Base-by-base conservation (phyloP, 2,329 filamentous ascomycete genomes). In the Eutypella sp. region DNA sequence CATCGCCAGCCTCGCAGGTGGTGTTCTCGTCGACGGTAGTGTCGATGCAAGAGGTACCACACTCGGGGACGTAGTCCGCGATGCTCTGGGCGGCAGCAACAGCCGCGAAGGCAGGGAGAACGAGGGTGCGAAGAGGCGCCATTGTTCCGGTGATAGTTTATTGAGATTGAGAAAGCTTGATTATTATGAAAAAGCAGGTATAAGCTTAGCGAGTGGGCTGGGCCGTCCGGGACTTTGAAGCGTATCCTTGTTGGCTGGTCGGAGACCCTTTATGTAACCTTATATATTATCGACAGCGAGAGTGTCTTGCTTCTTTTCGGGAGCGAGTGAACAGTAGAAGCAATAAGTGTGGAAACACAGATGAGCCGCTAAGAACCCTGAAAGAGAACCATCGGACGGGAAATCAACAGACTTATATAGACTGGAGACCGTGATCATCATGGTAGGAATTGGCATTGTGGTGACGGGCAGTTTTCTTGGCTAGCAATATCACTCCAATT, bases 41-140 rank as follows among this genome's bases (percentile, higher is more conserved):
- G 25, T 37, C 37, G 42, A 62, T 57, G 24, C 58, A 62, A 15
- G 50, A 38, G 2, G 57, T 50, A 7, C 50, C 59, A 42, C 59
- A 62, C 4, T 52, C 36, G 27, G 59, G 59, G 6, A 62, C 51
- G 37, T 55, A 62, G 16, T 56, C 53, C 36, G 42, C 50, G 47
- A 60, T 48, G 51, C 49, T 62, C 24, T 60, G 50, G 23, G 59
- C 59, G 3, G 51, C 42, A 24, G 52, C 57, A 33, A 55, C 20
- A 38, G 47, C 51, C 4, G 54, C 58, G 34, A 62, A 50, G 44
- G 53, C 51, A 40, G 59, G 47, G 5, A 52, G 55, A 8, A 47
- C 53, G 40, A 61, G 41, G 9, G 53, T 38, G n/a, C 57, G 57
- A 31, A 59, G 46, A 42, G 59, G 56, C 22, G 59, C 59, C 59